Evolutionary conservation across 2,329 filamentous ascomycete species (phyloP), one percentile per base, ranked within the genome.

Genomic region (Hymenoscyphus fructigenus): DNA sequence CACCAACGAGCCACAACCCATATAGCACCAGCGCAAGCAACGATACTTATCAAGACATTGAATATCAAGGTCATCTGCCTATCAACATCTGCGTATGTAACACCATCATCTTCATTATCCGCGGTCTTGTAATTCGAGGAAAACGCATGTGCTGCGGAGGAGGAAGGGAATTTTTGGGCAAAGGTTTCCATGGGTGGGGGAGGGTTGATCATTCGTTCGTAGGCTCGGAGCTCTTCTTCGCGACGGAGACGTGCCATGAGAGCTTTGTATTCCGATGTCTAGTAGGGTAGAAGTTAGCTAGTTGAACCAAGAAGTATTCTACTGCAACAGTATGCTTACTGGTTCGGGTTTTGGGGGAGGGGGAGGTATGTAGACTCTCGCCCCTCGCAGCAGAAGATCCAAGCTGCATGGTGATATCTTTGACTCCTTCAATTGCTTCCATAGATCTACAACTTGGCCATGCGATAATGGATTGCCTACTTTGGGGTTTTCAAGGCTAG

Each of bases 1-100:
- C 91, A 94, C 83, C 90, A 91, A 60, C 88, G 82, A 1, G 89
- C 89, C 17, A 85, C 84, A n/a, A 93, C 83, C 91, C 91, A 95
- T 38, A 95, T 84, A 7, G 90, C 91, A 2, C 84, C 87, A 2
- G 88, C 90, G 60, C 90, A 91, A 56, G 93, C 91, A 2, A 94
- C 80, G 61, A 97, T 91, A 60, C 92, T 96, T 61, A 97, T 83
- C 47, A 97, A 79, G 60, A 98, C 92, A 76, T 98, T 99, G 72
- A 96, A 83, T 60, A 98, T 92, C 7, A 98, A 82, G 53, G 91
- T 88, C 64, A 95, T 79, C 73, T 95, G 92, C n/a, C 91, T 84
- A 75, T 94, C 90, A 1, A 95, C 82, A 66, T 95, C 91, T 41
- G 85, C 84, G 68, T 88, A 88, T 2, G 87, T 88, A 2, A 90